Evolutionary conservation across 306 rosid genomes (phyloP).

Genomic region (Abrus pulchellus): DNA sequence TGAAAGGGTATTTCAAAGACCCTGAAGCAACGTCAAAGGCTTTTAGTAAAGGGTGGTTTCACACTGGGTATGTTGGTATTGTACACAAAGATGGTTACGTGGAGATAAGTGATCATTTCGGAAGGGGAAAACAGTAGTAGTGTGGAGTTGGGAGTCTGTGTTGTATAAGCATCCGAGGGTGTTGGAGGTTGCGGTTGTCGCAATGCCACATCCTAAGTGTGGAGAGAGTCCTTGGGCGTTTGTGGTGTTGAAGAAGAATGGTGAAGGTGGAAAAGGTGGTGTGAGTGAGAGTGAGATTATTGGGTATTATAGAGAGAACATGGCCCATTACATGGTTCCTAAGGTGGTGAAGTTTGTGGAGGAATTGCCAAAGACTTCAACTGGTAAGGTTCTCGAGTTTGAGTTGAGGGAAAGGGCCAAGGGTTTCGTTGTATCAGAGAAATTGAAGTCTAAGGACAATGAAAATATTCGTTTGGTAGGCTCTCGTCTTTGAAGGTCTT

Average conservation of each 20-base stretch:
- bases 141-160: constrained; percentile 69
- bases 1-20: constrained; percentile 87
- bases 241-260: constrained; percentile 46
- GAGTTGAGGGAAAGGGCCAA: constrained; percentile 51
- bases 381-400: constrained; percentile 53
- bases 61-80: constrained; percentile 82
- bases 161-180: constrained; percentile 71
- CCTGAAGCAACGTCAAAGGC: constrained; percentile 57
- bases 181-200: constrained; percentile 82
- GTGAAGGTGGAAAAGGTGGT: no score
- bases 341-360: constrained; percentile 50
- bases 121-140: constrained; percentile 93
- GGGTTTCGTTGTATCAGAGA: constrained; percentile 26
- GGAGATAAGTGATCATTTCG: constrained; percentile 86
- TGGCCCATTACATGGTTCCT: constrained; percentile 58
- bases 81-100: constrained; percentile 78
- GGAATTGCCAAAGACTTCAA: constrained; percentile 55
- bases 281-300: constrained; percentile 47
- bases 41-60: constrained; percentile 75
- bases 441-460: background rate
- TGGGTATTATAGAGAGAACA: constrained; percentile 44
- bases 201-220: constrained; percentile 86
- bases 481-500: no score
- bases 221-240: constrained; percentile 94
- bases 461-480: no score